A percentile compares a stretch with the other conserved stretches of the same genome.
Evolutionary conservation across 1,139 yeast genomes (phyloP).

Genomic region (Debaryomyces robertsiae): DNA sequence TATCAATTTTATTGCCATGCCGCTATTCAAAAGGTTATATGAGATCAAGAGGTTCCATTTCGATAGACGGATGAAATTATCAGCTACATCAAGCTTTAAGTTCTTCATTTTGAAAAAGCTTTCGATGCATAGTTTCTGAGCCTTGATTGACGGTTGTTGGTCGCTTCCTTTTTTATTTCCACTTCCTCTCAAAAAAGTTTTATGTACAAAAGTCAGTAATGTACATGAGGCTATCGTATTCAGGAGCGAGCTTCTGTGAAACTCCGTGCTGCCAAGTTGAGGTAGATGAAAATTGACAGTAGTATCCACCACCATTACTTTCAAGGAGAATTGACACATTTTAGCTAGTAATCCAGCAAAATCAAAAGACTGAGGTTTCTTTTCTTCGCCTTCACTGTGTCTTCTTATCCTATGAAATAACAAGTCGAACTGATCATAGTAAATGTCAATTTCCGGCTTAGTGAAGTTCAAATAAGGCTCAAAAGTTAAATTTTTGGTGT

Average conservation of each 20-base stretch:
- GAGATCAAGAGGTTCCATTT: conserved; percentile 32
- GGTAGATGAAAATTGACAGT: conserved; percentile 36
- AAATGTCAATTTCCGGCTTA: conserved; percentile 40
- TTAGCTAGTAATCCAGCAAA: neutral
- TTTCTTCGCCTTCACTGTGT: conserved; percentile 13
- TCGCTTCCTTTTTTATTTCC: no score
- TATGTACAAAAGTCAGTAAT: conserved; percentile 29
- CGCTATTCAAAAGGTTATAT: conserved; percentile 27
- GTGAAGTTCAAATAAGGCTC: conserved; percentile 26
- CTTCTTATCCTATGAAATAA: conserved; percentile 9
- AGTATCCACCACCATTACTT: conserved; percentile 37
- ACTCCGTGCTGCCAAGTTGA: conserved; percentile 25
- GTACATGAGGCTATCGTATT: conserved; percentile 31
- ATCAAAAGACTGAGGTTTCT: neutral
- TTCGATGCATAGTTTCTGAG: conserved; percentile 16
- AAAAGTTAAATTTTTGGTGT: conserved; percentile 17
- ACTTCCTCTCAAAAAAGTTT: conserved; percentile 30
- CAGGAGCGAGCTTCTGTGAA: conserved; percentile 32
- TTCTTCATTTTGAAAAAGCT: conserved; percentile 36
- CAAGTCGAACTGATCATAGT: conserved; percentile 40
- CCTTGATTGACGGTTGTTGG: conserved; percentile 14
- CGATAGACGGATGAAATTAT: conserved; percentile 32
- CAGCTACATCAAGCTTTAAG: conserved; percentile 34
- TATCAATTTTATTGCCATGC: conserved; percentile 27
- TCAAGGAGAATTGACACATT: conserved; percentile 26